Percentiles rank a stretch among this genome's conserved stretches.
Conservation (phyloP, 495 filamentous ascomycete genomes). For the Rhypophila decipiens region DNA sequence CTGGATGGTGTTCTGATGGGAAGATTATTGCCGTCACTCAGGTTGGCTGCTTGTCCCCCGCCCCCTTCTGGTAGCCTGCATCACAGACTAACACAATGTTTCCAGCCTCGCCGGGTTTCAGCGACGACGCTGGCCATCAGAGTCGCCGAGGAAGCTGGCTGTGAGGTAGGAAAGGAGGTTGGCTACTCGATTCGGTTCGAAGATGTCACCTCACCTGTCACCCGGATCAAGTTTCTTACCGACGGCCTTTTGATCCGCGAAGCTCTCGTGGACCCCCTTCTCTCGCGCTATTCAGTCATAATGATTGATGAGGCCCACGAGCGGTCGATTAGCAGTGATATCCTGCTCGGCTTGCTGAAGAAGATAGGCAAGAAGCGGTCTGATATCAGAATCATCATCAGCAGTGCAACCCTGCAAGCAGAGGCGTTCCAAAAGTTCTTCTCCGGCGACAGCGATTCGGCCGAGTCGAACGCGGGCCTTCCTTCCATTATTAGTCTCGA, state of each 20-base stretch:
- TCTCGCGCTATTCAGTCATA: constrained; percentile 91
- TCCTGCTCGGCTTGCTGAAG: constrained; percentile 89
- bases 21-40: constrained; percentile 88
- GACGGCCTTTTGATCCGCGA: constrained; percentile 94
- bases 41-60: constrained; percentile 42
- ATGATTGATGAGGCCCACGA: constrained; percentile 99
- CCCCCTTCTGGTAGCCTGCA: constrained; percentile 2
- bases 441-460: constrained; percentile 37
- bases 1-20: constrained; percentile 78
- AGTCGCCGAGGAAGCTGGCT: constrained; percentile 90
- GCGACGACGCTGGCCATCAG: constrained; percentile 85
- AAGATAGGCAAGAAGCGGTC: constrained; percentile 79
- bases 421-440: constrained; percentile 87
- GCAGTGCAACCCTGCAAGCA: constrained; percentile 89
- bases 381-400: constrained; percentile 84
- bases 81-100: too few species aligned
- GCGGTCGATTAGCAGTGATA: constrained; percentile 86
- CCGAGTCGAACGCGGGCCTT: constrained; percentile 37
- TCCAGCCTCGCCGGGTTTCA: constrained; percentile 81
- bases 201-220: constrained; percentile 82
- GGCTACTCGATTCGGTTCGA: constrained; percentile 97
- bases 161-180: constrained; percentile 87
- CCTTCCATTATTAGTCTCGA: constrained; percentile 83
- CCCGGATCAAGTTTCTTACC: constrained; percentile 92
- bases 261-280: constrained; percentile 83